These are phyloP conservation scores for Sporothrix brunneoviolacea DNA, from an alignment of 2,329 filamentous ascomycete genomes.

Conservation along the genomic window DNA sequence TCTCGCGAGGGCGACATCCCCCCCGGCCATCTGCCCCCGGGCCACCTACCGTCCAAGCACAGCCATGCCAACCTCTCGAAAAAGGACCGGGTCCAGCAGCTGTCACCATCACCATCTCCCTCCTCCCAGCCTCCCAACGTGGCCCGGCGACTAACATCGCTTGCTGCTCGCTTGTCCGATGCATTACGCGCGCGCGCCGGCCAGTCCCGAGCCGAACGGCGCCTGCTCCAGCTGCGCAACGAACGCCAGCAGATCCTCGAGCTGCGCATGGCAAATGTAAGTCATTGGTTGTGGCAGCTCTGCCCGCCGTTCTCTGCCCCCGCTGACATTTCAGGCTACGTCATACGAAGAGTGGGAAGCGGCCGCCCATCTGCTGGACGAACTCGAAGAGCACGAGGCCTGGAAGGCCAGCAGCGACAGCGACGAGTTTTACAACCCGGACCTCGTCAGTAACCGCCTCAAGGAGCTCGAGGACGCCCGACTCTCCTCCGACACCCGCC, in stretches of 20 bases:
- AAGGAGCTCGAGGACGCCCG: conserved; percentile 69
- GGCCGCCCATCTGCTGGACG: conserved; percentile 70
- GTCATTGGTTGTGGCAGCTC: too few relatives aligned
- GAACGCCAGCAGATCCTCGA: conserved; percentile 15
- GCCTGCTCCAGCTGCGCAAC: conserved; percentile 1
- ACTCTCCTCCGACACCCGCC: conserved; percentile 60
- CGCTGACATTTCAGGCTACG: conserved; percentile 52
- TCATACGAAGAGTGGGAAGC: conserved; percentile 65
- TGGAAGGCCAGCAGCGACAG: conserved; percentile 63
- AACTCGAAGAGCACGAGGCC: conserved; percentile 68
- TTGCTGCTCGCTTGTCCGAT: conserved; percentile 5
- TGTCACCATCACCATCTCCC: neutral
- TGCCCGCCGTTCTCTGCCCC: too few relatives aligned
- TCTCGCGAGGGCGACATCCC: conserved; percentile 8
- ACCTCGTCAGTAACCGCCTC: conserved; percentile 62
- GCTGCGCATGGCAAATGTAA: conserved; percentile 17
- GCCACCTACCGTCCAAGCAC: neutral
- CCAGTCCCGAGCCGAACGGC: conserved; percentile 4
- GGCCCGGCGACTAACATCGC: conserved; percentile 6
- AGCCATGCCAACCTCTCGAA: neutral
- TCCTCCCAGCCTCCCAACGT: neutral
- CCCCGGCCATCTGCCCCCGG: neutral
- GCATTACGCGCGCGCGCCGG: neutral
- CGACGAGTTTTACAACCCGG: conserved; percentile 58
- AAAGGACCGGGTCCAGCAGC: neutral